Conservation (phyloP, 176 grass and related monocot genomes). For the Hordeum vulgare region MorexV3_pseudomolecules_assembly NC_058524.1:185475896-185476395, state of each 20-base stretch:
- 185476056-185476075: background rate
- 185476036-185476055: background rate
- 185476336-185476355: constrained; percentile 5
- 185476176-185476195: constrained; percentile 97
- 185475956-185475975: no score
- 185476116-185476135: background rate
- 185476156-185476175: constrained; percentile 90
- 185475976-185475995: no score
- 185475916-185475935: no score
- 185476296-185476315: constrained; percentile 97
- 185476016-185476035: background rate
- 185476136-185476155: constrained; percentile 19
- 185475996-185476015: background rate
- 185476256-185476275: constrained; percentile 82
- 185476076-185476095: background rate
- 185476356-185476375: constrained; percentile 11
- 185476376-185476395: constrained; percentile 18
- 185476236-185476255: constrained; percentile 93
- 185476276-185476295: constrained; percentile 97
- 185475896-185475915: no score
- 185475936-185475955: no score
- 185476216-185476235: constrained; percentile 87
- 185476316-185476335: constrained; percentile 36
- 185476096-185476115: background rate
- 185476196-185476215: constrained; percentile 98